Percentiles rank a stretch among this genome's conserved stretches.
These are phyloP conservation scores for Suhomyces choctaworum DNA, from an alignment of 1,139 yeast genomes.

Conservation along the genomic window DNA sequence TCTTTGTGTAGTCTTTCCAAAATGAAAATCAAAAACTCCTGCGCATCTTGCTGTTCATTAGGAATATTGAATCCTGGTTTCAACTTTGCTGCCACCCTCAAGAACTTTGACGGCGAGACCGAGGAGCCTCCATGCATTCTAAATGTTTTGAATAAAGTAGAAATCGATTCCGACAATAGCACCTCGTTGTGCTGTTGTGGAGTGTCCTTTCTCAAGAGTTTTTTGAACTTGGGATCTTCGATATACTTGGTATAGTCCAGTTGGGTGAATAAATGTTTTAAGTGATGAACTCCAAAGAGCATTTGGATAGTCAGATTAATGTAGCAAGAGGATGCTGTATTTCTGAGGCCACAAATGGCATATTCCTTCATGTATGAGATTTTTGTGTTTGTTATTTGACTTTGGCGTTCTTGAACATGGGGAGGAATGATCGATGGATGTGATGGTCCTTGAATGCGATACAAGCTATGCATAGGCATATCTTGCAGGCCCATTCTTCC, in stretches of 20 bases:
- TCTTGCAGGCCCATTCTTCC: background rate
- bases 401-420: conserved; percentile 20
- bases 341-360: conserved; percentile 64
- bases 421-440: conserved; percentile 18
- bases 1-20: conserved; percentile 74
- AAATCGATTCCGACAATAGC: conserved; percentile 48
- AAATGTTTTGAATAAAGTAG: conserved; percentile 46
- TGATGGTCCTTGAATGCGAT: conserved; percentile 10
- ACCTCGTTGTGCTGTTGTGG: conserved; percentile 26
- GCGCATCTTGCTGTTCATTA: conserved; percentile 75
- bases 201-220: conserved; percentile 22
- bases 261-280: conserved; percentile 42
- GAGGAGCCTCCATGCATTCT: conserved; percentile 58
- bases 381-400: conserved; percentile 25
- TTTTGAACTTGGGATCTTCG: conserved; percentile 32
- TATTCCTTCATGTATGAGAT: conserved; percentile 42
- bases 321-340: conserved; percentile 73
- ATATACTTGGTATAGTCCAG: conserved; percentile 44
- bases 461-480: background rate
- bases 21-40: conserved; percentile 66
- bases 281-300: conserved; percentile 52
- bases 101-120: conserved; percentile 64
- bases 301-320: conserved; percentile 71
- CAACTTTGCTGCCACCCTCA: conserved; percentile 51
- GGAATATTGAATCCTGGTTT: conserved; percentile 71